phyloP scores from a whole-genome alignment of 1,284 basidiomycete species.

The Fomes fomentarius region DNA sequence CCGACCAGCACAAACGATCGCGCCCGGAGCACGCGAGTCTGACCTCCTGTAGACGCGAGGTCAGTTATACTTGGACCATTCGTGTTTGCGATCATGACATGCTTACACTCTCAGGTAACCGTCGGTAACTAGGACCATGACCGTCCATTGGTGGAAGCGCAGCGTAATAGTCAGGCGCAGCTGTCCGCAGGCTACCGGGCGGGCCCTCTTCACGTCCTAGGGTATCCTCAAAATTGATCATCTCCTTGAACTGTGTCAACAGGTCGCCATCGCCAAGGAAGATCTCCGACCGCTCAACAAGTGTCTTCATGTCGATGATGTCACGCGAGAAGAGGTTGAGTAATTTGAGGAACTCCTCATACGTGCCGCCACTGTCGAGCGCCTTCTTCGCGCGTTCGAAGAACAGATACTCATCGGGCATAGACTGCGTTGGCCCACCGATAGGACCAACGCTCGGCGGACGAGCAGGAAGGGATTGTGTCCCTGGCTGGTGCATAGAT shows the following conservation, averaged over 20 bases:
- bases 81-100: background rate
- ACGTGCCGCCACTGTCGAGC: conserved; percentile 74
- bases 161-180: conserved; percentile 66
- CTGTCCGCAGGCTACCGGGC: conserved; percentile 74
- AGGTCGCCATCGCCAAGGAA: conserved; percentile 87
- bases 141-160: conserved; percentile 75
- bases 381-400: conserved; percentile 89
- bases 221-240: conserved; percentile 80
- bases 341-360: conserved; percentile 85
- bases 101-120: conserved; percentile 84
- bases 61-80: conserved; percentile 1
- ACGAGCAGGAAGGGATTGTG: conserved; percentile 19
- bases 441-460: conserved; percentile 16
- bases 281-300: conserved; percentile 79
- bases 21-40: conserved; percentile 92
- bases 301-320: conserved; percentile 84
- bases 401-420: conserved; percentile 89
- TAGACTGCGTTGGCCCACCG: conserved; percentile 46
- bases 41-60: conserved; percentile 65
- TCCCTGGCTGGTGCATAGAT: conserved; percentile 17
- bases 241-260: conserved; percentile 84
- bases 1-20: conserved; percentile 94
- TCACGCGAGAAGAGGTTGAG: conserved; percentile 85
- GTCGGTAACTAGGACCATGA: conserved; percentile 89
- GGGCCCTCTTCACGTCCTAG: conserved; percentile 75